A percentile compares a stretch with the other conserved stretches of the same genome.
These are phyloP conservation scores for Aspergillus pseudotamarii DNA, from an alignment of 2,329 filamentous ascomycete genomes.

Conservation along the genomic window DNA sequence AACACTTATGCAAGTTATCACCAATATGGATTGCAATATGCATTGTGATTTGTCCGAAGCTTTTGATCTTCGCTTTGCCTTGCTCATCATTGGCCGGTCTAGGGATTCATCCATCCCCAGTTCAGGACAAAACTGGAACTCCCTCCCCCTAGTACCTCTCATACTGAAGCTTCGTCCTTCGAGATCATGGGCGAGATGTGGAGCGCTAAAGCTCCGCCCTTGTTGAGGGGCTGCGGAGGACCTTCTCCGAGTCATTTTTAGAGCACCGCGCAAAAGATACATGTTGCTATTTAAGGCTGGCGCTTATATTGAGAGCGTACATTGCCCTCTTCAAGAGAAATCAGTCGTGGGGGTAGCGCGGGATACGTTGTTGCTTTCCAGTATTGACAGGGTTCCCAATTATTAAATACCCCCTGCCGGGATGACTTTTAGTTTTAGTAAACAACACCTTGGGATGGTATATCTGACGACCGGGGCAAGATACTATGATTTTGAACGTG, in stretches of 20 bases:
- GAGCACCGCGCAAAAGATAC: neutral
- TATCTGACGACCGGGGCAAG: neutral
- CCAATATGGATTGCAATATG: too few relatives aligned
- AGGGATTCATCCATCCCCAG: too few relatives aligned
- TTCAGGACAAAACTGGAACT: too few relatives aligned
- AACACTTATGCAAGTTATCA: too few relatives aligned
- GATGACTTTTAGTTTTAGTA: neutral
- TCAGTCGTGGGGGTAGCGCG: neutral
- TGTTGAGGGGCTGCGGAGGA: neutral
- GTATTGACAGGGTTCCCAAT: neutral
- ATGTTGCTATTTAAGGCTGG: neutral
- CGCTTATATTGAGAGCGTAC: neutral
- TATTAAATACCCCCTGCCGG: neutral
- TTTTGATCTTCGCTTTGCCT: too few relatives aligned
- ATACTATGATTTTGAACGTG: neutral
- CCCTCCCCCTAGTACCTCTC: too few relatives aligned
- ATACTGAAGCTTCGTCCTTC: too few relatives aligned
- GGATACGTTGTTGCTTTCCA: neutral
- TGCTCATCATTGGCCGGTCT: too few relatives aligned
- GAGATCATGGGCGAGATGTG: too few relatives aligned
- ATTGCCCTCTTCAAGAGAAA: neutral
- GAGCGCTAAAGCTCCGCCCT: neutral
- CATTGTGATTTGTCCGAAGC: too few relatives aligned
- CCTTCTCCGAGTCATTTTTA: neutral
- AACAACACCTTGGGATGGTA: neutral